These are phyloP conservation scores for Teunomyces pallodes DNA, from an alignment of 805 yeast genomes.

Conservation along the genomic window DNA sequence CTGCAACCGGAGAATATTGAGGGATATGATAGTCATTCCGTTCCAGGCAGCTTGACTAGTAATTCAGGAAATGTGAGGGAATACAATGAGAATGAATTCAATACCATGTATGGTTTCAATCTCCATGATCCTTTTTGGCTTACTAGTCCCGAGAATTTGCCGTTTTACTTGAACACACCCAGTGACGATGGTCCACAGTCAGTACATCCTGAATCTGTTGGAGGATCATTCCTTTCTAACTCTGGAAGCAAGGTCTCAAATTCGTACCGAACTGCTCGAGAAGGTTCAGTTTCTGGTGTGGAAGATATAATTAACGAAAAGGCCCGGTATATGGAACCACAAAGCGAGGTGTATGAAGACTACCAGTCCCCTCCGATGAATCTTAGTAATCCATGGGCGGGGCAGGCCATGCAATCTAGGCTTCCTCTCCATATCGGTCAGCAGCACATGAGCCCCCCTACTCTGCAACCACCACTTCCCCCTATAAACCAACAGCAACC, in stretches of 20 bases:
- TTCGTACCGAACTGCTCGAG: not conserved
- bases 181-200: slow-evolving; percentile 21
- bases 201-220: not conserved
- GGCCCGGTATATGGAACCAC: not conserved
- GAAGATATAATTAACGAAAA: not conserved
- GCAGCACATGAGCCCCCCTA: not conserved
- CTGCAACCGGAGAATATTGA: not conserved
- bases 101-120: slow-evolving; percentile 40
- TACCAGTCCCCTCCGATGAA: slow-evolving; percentile 1
- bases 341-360: not conserved
- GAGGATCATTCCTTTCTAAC: not conserved
- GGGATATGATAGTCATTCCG: not conserved
- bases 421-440: not conserved
- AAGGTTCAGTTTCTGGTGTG: not conserved
- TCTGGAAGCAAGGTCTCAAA: not conserved
- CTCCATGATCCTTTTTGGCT: slow-evolving; percentile 52
- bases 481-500: not conserved
- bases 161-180: slow-evolving; percentile 27
- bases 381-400: slow-evolving; percentile 1
- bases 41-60: not conserved
- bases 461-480: not conserved
- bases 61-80: not conserved
- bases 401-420: not conserved
- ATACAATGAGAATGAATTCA: slow-evolving; percentile 16
- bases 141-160: slow-evolving; percentile 47